These are phyloP conservation scores for Hericium erinaceus DNA, from an alignment of 768 basidiomycete species.

Conservation along the genomic window DNA sequence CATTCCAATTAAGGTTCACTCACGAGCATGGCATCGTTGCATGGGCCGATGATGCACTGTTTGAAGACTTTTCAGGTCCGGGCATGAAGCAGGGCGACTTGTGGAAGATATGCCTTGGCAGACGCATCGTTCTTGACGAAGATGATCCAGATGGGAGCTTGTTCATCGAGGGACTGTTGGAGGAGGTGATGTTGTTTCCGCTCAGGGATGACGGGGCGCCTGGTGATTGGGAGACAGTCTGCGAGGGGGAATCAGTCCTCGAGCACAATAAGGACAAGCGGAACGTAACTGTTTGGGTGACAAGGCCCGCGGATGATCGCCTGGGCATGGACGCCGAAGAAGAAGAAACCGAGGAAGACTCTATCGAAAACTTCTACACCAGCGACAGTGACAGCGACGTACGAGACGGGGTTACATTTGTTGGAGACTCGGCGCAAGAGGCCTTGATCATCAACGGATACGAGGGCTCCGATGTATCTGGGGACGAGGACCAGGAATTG, in stretches of 20 bases:
- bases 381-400: not conserved
- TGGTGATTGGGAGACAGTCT: not conserved
- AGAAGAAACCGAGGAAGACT: not conserved
- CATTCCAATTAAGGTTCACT: constrained; percentile 25
- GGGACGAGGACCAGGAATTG: not conserved
- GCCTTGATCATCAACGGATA: not conserved
- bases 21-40: constrained; percentile 15
- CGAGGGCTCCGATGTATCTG: not conserved
- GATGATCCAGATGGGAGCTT: constrained; percentile 27
- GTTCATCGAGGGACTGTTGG: constrained; percentile 19
- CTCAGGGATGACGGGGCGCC: not conserved
- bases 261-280: not conserved
- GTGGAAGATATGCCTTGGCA: constrained; percentile 33
- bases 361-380: not conserved
- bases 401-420: not conserved
- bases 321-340: not conserved
- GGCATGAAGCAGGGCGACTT: constrained; percentile 24
- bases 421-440: not conserved
- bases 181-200: constrained; percentile 9
- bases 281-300: not conserved
- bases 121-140: constrained; percentile 25
- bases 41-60: constrained; percentile 24
- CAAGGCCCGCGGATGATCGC: not conserved
- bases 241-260: not conserved
- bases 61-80: constrained; percentile 25